Base-by-base conservation (phyloP, 371 early-diverging fungal species). In the Actinomortierella ambigua region DNA sequence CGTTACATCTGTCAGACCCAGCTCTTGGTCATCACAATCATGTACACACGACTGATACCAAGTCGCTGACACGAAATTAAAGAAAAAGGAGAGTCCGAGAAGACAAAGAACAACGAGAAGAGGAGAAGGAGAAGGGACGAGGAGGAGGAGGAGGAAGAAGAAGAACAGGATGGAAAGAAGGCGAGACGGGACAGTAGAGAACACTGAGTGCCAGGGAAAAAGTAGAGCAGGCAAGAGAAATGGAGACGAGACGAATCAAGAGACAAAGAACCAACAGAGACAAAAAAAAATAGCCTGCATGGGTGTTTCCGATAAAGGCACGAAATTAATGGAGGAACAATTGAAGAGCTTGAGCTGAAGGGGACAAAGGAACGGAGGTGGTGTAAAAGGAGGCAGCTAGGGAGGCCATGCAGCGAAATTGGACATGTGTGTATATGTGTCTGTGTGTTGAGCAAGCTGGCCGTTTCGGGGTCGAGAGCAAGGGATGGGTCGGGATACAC, bases 351-450 rank as follows among this genome's bases (percentile, higher is more conserved):
- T 4, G 34, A 34, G 34, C 34, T 51, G 7, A 51, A 34, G 51
- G 51, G 34, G 23, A 7, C 23, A 5, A 48, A 26, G 13, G 51
- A 23, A 1, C 23, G 51, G 51, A 34, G 15, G 51, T 28, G 23
- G 24, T 51, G 51, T 51, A 51, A 51, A 34, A 28, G 49, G 49
- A 26, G 49, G 49, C 34, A 34, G 34, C 34, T 6, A 34, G 34
- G 34, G 34, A 34, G 34, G 34, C 34, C 34, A 34, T 34, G 34
- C 34, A 34, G 34, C 34, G 34, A 6, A 11, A 11, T 34, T 34
- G 11, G 34, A 34, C 34, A 6, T 11, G 34, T 34, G n/a, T n/a
- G n/a, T n/a, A n/a, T n/a, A n/a, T n/a, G n/a, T n/a, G n/a, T n/a
- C n/a, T n/a, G n/a, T n/a, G n/a, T 34, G 34, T 6, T 6, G 34